Evolutionary conservation across 192 early-diverging fungal species (phyloP).

Genomic region (Backusella psychrophila): DNA sequence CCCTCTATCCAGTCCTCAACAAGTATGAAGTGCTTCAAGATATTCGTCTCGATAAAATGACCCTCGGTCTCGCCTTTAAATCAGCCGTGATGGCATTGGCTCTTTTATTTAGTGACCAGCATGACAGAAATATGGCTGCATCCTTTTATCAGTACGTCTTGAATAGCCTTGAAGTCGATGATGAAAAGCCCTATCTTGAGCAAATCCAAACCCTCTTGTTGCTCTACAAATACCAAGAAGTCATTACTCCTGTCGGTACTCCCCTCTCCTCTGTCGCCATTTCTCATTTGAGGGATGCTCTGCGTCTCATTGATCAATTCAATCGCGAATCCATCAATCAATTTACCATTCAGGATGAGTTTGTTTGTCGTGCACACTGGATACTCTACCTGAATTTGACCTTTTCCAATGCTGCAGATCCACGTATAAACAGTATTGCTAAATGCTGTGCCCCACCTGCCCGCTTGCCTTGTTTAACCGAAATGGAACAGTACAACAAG

Average conservation of each 20-base stretch:
- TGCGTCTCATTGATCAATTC: background rate
- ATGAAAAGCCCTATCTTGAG: background rate
- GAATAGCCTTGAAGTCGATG: background rate
- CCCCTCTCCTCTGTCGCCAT: background rate
- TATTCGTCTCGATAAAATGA: background rate
- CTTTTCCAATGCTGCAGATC: background rate
- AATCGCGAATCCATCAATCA: background rate
- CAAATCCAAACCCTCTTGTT: constrained; percentile 7
- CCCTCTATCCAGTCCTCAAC: constrained; percentile 2
- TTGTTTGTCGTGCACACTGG: constrained; percentile 8
- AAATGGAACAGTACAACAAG: constrained; percentile 3
- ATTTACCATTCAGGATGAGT: background rate
- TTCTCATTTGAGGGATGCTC: background rate
- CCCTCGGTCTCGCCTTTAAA: background rate
- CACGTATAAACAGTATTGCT: background rate
- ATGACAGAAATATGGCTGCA: background rate
- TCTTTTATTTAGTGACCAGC: background rate
- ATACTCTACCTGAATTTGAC: constrained; percentile 4
- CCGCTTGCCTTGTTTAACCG: background rate
- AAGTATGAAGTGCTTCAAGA: background rate
- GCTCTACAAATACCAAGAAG: constrained; percentile 16
- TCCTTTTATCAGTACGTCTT: constrained; percentile 6
- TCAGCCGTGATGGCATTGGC: background rate
- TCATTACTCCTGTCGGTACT: constrained; percentile 9
- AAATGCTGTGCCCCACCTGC: background rate